Evolutionary conservation across 805 yeast species (phyloP), one percentile per base, ranked within the genome.

Genomic region (Yamadazyma ubonensis): DNA sequence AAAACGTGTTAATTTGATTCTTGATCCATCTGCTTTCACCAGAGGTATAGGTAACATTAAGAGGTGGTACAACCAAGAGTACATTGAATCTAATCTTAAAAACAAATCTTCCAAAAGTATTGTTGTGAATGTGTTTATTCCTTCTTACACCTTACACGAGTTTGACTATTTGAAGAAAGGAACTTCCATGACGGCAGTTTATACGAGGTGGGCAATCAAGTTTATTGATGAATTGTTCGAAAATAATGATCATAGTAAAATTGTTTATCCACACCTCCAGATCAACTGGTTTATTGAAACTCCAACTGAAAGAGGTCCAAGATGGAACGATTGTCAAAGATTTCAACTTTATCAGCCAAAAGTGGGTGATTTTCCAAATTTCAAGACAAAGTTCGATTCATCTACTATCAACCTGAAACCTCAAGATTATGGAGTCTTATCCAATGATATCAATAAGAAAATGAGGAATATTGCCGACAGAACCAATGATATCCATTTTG

Each of bases 21-120:
- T 83, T 29, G 90, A 83, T 53, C 84, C 82, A 15, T 75, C 86
- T 5, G 81, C 86, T 2, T 69, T 83, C 45, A 78, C 79, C 14
- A 75, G 81, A 39, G 91, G 88, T 2, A 66, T 83, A 32, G 86
- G 86, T 0, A 79, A 78, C 50, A 69, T 83, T 52, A 78, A 78
- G 53, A 62, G 78, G 50, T 83, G 89, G 89, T 67, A 72, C 42
- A 61, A 69, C 35, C 52, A 65, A 47, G 55, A 67, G 35, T 64
- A 61, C 38, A 54, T 65, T 25, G 15, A 23, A 11, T 10, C 14
- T 8, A 12, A 12, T 20, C 11, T 21, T 5, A 20, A 30, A 16
- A 25, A 37, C 19, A 16, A 30, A 6, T 45, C 46, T 10, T 44
- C 50, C 6, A 49, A 51, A 5, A 41, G 50, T n/a, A 45, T 63